phyloP scores from a whole-genome alignment of 2,329 filamentous ascomycete genomes.

The Acephala macrosclerotiorum region DNA sequence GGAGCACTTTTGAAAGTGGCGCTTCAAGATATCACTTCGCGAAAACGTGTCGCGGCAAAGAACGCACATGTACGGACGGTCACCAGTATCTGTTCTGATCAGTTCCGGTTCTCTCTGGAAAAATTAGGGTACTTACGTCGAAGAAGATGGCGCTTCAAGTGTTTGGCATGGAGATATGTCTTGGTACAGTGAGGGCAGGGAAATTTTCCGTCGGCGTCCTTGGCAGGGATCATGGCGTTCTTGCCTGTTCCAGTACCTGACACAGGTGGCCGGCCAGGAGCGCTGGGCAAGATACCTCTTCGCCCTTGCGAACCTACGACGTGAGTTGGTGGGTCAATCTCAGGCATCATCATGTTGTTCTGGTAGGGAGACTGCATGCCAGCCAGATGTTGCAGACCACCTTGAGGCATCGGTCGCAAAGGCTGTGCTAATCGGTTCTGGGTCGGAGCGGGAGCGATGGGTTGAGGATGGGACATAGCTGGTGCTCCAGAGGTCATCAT shows the following conservation, averaged over 20 bases:
- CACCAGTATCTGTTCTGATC: constrained; percentile 79
- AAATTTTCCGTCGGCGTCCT: constrained; percentile 97
- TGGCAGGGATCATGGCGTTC: constrained; percentile 85
- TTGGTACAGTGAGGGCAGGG: constrained; percentile 98
- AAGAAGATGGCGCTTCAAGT: constrained; percentile 93
- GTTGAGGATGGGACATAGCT: constrained; percentile 74
- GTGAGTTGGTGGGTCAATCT: constrained; percentile 77
- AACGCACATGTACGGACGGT: constrained; percentile 97
- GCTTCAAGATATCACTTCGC: constrained; percentile 96
- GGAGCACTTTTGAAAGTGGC: constrained; percentile 99
- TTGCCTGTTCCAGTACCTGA: constrained; percentile 75
- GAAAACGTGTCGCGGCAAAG: constrained; percentile 98
- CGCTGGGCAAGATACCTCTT: constrained; percentile 89
- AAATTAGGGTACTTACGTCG: constrained; percentile 76
- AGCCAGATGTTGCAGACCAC: constrained; percentile 62
- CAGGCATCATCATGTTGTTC: constrained; percentile 62
- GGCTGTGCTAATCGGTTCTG: constrained; percentile 61
- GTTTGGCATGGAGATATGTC: constrained; percentile 96
- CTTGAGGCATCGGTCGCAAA: constrained; percentile 74
- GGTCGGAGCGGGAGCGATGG: constrained; percentile 75
- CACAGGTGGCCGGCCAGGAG: constrained; percentile 83
- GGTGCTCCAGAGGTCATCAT: constrained; percentile 74
- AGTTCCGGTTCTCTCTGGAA: constrained; percentile 27
- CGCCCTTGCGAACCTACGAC: constrained; percentile 95
- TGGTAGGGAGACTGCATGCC: constrained; percentile 67